These are phyloP conservation scores for Gynostemma pentaphyllum DNA, from an alignment of 306 rosid genomes.

Conservation along the genomic window DNA sequence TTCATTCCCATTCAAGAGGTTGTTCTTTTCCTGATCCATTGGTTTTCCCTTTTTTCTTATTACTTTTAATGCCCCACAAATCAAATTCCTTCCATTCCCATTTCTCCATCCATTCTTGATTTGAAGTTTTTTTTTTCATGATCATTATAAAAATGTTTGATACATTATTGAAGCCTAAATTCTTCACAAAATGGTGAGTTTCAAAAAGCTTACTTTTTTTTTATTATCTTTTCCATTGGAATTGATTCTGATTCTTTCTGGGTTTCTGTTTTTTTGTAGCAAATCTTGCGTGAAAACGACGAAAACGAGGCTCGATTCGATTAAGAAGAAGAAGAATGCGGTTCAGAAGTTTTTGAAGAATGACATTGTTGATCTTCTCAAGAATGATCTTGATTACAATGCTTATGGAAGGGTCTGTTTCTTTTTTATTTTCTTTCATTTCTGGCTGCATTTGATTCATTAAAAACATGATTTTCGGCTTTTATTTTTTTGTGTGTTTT, in stretches of 20 bases:
- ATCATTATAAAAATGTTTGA: conserved; percentile 5
- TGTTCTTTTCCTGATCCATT: conserved; percentile 19
- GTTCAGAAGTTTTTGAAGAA: conserved; percentile 39
- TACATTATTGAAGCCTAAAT: conserved; percentile 2
- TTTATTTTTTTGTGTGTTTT: not conserved
- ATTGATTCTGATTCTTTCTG: conserved; percentile 9
- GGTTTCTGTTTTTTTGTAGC: conserved; percentile 24
- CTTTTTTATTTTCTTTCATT: not conserved
- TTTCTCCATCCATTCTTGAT: not conserved
- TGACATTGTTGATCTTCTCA: conserved; percentile 60
- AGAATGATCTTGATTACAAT: conserved; percentile 30
- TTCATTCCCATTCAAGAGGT: not conserved
- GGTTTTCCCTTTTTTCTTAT: not conserved
- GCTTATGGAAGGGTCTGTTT: conserved; percentile 60
- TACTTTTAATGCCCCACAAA: conserved; percentile 7
- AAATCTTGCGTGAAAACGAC: conserved; percentile 28
- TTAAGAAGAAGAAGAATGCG: conserved; percentile 38
- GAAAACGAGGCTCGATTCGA: conserved; percentile 36
- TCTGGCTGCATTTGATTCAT: not conserved
- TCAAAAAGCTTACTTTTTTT: not conserved
- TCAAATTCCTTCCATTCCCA: conserved; percentile 4
- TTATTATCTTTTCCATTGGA: not conserved
- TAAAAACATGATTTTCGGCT: not conserved
- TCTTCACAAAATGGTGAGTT: conserved; percentile 4
- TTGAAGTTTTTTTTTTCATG: not conserved